These are phyloP conservation scores for Pseudognaphalium luteoalbum DNA, from an alignment of 129 eudicot species.

Conservation along the genomic window DNA sequence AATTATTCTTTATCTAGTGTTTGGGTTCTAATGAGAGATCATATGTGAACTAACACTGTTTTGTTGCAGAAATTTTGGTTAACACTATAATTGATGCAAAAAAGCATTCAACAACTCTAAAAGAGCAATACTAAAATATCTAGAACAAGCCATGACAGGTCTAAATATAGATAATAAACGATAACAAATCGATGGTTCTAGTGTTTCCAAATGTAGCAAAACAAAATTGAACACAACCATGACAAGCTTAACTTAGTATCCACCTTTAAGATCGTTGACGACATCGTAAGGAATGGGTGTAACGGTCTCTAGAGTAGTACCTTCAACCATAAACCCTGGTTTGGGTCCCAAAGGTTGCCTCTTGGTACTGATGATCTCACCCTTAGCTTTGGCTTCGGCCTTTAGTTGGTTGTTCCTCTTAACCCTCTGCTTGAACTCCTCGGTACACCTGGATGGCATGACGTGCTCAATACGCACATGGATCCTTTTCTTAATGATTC, in stretches of 20 bases:
- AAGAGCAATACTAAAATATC: background rate
- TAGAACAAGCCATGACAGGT: conserved; percentile 21
- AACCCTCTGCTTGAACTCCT: conserved; percentile 65
- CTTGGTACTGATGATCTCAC: conserved; percentile 75
- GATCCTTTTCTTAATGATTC: conserved; percentile 75
- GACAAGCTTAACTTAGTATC: conserved; percentile 43
- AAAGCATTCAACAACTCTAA: background rate
- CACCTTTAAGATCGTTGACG: conserved; percentile 94
- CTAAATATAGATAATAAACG: conserved; percentile 15
- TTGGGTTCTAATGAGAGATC: too few species aligned
- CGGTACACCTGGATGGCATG: conserved; percentile 78
- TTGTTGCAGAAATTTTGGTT: background rate
- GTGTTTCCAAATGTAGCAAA: conserved; percentile 31
- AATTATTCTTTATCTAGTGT: too few species aligned
- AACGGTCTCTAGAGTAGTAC: conserved; percentile 80
- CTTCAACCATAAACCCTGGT: conserved; percentile 92
- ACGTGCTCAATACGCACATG: conserved; percentile 92
- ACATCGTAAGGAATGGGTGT: conserved; percentile 95
- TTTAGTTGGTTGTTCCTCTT: conserved; percentile 74
- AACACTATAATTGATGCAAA: background rate
- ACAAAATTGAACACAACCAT: conserved; percentile 25
- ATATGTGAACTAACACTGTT: background rate
- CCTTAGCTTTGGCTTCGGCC: conserved; percentile 84
- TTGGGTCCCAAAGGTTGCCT: conserved; percentile 88
- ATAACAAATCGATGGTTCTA: conserved; percentile 7